Conservation (phyloP, 75 land plant species). For the Adiantum capillusveneris region DNA sequence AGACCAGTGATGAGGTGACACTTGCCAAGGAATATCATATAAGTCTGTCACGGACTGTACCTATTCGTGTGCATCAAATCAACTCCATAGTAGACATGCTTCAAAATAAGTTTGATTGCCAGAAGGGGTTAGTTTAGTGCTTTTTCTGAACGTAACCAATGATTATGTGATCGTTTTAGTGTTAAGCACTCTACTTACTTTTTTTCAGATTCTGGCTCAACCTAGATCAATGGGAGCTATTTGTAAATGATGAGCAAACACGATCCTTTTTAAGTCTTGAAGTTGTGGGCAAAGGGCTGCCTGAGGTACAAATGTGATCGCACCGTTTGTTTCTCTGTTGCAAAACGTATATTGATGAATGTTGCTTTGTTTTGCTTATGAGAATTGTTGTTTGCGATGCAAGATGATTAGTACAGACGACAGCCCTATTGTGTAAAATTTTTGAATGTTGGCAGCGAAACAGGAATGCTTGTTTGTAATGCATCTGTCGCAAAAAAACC, state of each 20-base stretch:
- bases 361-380: no score
- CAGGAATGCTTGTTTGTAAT: no score
- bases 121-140: slow-evolving; percentile 57
- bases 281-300: slow-evolving; percentile 52
- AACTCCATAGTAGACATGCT: slow-evolving; percentile 78
- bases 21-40: slow-evolving; percentile 71
- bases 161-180: no score
- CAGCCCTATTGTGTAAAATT: no score
- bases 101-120: slow-evolving; percentile 62
- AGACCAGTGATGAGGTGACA: slow-evolving; percentile 27
- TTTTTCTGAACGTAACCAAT: no score
- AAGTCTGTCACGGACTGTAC: slow-evolving; percentile 84
- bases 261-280: slow-evolving; percentile 80
- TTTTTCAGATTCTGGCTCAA: slow-evolving; percentile 53
- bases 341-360: no score
- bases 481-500: no score
- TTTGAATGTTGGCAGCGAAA: no score
- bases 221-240: slow-evolving; percentile 80
- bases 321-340: no score
- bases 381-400: no score
- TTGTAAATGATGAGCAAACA: slow-evolving; percentile 81
- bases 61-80: slow-evolving; percentile 85
- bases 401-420: no score
- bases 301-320: slow-evolving; percentile 68
- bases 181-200: no score